Percentiles rank a stretch among this genome's conserved stretches.
phyloP scores from a whole-genome alignment of 768 basidiomycete genomes.

The Mycena rosella region DNA sequence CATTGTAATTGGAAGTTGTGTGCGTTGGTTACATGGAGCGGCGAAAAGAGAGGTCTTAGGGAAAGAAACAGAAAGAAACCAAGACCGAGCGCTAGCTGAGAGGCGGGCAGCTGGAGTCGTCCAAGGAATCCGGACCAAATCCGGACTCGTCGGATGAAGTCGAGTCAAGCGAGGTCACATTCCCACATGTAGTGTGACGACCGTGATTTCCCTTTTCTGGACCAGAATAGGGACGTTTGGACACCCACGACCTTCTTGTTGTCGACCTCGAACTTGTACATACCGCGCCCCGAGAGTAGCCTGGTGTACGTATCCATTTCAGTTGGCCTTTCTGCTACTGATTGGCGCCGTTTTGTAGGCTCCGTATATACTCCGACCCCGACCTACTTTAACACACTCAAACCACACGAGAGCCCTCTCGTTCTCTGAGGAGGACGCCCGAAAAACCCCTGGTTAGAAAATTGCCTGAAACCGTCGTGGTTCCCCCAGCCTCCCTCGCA shows the following conservation, averaged over 20 bases:
- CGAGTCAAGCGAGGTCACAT: not conserved
- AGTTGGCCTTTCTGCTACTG: not conserved
- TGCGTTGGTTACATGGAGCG: too few relatives aligned
- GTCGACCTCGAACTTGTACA: constrained; percentile 15
- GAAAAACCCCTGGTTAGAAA: not conserved
- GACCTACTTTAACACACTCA: not conserved
- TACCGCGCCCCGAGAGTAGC: constrained; percentile 8
- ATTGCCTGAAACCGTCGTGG: not conserved
- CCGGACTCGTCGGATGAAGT: too few relatives aligned
- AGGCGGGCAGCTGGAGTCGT: too few relatives aligned
- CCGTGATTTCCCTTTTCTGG: constrained; percentile 12
- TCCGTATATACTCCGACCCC: constrained; percentile 5
- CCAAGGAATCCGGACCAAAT: too few relatives aligned
- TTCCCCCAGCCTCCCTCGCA: not conserved
- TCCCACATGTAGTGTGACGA: too few relatives aligned
- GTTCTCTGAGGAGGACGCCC: not conserved
- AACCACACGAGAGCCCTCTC: not conserved
- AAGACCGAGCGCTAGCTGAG: too few relatives aligned
- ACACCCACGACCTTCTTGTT: not conserved
- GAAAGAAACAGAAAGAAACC: too few relatives aligned
- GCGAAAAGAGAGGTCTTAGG: too few relatives aligned
- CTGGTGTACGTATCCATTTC: constrained; percentile 7
- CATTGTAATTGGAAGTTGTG: too few relatives aligned
- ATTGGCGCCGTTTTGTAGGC: constrained; percentile 4
- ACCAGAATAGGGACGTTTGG: constrained; percentile 14